These are phyloP conservation scores for Penicillium olsonii DNA, from an alignment of 2,329 filamentous ascomycete genomes.

Conservation along the genomic window DNA sequence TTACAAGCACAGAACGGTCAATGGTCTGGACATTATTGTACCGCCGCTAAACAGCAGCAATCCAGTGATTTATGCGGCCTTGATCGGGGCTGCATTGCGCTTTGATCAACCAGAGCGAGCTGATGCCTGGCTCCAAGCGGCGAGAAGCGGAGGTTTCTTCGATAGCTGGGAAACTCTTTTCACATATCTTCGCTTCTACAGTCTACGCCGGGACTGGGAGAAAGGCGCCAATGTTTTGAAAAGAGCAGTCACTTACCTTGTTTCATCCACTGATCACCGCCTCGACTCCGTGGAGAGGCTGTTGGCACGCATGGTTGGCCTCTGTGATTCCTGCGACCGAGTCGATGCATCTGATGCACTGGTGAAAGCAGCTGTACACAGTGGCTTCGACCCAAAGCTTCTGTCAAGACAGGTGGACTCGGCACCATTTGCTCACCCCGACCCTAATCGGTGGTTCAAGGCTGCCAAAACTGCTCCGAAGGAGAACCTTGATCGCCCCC, in stretches of 20 bases:
- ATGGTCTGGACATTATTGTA: slow-evolving; percentile 39
- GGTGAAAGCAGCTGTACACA: slow-evolving; percentile 37
- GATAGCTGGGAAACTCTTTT: slow-evolving; percentile 41
- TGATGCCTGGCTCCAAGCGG: slow-evolving; percentile 42
- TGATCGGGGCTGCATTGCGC: slow-evolving; percentile 40
- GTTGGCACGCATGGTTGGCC: slow-evolving; percentile 41
- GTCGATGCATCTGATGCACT: slow-evolving; percentile 33
- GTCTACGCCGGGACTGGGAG: slow-evolving; percentile 38
- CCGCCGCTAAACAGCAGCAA: slow-evolving; percentile 38
- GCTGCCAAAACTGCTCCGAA: slow-evolving; percentile 24
- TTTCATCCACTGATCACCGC: slow-evolving; percentile 35
- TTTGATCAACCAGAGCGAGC: slow-evolving; percentile 45
- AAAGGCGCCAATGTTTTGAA: slow-evolving; percentile 35
- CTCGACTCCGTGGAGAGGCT: slow-evolving; percentile 33
- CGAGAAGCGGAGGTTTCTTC: slow-evolving; percentile 37
- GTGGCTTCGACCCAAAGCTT: slow-evolving; percentile 35
- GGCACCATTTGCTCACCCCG: slow-evolving; percentile 22
- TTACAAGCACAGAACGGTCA: slow-evolving; percentile 32
- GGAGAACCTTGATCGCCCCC: slow-evolving; percentile 19
- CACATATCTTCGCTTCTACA: slow-evolving; percentile 42
- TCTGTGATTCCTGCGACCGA: slow-evolving; percentile 39
- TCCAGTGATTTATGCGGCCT: slow-evolving; percentile 35
- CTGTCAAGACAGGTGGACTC: slow-evolving; percentile 32
- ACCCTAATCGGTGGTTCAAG: slow-evolving; percentile 30
- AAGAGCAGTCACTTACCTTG: slow-evolving; percentile 38